These are phyloP conservation scores for Tuber umbilicatum DNA, from an alignment of 495 filamentous ascomycete species.

Conservation along the genomic window DNA sequence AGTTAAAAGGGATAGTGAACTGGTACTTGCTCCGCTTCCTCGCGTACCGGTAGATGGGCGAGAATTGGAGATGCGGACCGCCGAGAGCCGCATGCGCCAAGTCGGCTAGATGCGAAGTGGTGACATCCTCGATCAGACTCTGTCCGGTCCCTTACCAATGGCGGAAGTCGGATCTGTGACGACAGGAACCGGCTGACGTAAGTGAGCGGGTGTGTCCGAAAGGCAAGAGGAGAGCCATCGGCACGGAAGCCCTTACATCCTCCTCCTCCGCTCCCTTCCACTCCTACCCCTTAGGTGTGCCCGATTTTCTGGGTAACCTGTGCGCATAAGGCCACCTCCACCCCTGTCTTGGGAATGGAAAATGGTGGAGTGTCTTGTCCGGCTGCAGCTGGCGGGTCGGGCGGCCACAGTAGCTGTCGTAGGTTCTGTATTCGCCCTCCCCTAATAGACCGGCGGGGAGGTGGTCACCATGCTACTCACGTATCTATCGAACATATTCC, in stretches of 20 bases:
- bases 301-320: background rate
- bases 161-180: constrained; percentile 63
- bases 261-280: background rate
- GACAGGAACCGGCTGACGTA: constrained; percentile 58
- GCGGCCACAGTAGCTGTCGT: constrained; percentile 72
- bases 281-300: constrained; percentile 10
- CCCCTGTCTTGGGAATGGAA: too few species aligned
- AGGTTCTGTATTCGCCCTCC: constrained; percentile 63
- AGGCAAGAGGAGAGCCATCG: constrained; percentile 37
- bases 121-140: too few species aligned
- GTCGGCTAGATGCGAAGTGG: constrained; percentile 66
- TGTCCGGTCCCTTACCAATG: too few species aligned
- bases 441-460: constrained; percentile 68
- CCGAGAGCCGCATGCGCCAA: constrained; percentile 66
- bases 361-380: constrained; percentile 50
- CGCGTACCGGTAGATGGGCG: too few species aligned
- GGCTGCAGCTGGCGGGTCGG: constrained; percentile 53
- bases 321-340: background rate
- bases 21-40: constrained; percentile 45
- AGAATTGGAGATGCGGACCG: constrained; percentile 51
- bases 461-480: constrained; percentile 67
- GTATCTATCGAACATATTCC: constrained; percentile 59
- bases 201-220: constrained; percentile 61
- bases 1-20: constrained; percentile 62
- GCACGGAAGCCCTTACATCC: constrained; percentile 42